Evolutionary conservation across 2,329 filamentous ascomycete species (phyloP).

Genomic region (Exophiala dermatitidis): DNA sequence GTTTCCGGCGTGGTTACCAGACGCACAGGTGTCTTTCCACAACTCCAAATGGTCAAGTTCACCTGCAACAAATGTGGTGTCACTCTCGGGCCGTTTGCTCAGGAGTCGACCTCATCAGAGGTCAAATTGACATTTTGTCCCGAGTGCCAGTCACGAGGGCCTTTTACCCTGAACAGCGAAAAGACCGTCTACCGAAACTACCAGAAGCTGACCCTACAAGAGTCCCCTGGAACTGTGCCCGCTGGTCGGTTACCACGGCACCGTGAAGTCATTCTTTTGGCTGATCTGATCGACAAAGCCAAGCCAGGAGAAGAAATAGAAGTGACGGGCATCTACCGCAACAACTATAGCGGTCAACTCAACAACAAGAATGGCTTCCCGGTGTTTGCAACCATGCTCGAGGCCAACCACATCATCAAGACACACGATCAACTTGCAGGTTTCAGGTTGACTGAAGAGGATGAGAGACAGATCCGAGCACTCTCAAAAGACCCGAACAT

Average conservation of each 20-base stretch:
- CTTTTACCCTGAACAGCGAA: constrained; percentile 92
- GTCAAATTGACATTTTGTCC: constrained; percentile 96
- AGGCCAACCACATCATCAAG: constrained; percentile 96
- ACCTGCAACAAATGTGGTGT: constrained; percentile 89
- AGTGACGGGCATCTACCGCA: constrained; percentile 91
- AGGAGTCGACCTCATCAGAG: constrained; percentile 82
- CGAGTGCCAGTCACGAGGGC: constrained; percentile 88
- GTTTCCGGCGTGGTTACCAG: constrained; percentile 94
- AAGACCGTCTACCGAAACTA: constrained; percentile 99
- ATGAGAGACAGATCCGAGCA: constrained; percentile 81
- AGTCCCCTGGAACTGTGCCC: constrained; percentile 93
- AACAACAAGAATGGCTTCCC: constrained; percentile 99
- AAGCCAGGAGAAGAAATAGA: constrained; percentile 98
- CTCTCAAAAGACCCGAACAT: constrained; percentile 86
- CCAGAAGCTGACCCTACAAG: constrained; percentile 93
- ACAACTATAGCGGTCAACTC: constrained; percentile 94
- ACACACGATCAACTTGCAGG: constrained; percentile 95
- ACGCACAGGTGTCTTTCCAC: constrained; percentile 89
- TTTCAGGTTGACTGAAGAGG: constrained; percentile 89
- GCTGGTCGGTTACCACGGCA: constrained; percentile 89
- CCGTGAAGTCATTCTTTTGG: constrained; percentile 88
- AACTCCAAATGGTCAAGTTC: constrained; percentile 97
- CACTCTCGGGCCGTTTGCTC: constrained; percentile 90
- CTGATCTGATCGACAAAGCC: constrained; percentile 92
- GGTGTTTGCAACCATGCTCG: constrained; percentile 93